A percentile compares a stretch with the other conserved stretches of the same genome.
Evolutionary conservation across 2,329 filamentous ascomycete genomes (phyloP).

Genomic region (Exophiala aquamarina): DNA sequence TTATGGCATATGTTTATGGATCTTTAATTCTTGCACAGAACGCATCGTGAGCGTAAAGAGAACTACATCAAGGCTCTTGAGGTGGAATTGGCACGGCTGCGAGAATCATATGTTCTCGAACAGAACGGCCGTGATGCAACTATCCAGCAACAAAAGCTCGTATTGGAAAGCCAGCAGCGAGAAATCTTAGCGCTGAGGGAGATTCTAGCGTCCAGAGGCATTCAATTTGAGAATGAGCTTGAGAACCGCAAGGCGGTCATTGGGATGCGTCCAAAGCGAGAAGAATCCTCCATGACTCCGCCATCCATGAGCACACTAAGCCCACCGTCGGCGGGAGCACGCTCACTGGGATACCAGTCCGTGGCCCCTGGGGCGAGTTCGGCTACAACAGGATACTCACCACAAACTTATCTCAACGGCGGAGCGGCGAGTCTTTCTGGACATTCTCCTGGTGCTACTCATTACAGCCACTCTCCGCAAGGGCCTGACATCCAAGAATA

Average conservation of each 20-base stretch:
- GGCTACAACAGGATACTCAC: conserved; percentile 20
- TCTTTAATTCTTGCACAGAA: conserved; percentile 54
- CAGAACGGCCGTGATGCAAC: conserved; percentile 31
- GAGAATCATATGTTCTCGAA: conserved; percentile 71
- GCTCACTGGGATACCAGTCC: conserved; percentile 10
- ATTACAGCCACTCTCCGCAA: conserved; percentile 26
- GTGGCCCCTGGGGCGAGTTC: conserved; percentile 9
- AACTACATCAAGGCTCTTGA: conserved; percentile 93
- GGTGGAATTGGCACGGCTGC: conserved; percentile 83
- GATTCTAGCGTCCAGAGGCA: conserved; percentile 59
- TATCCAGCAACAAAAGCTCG: conserved; percentile 67
- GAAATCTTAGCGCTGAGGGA: conserved; percentile 77
- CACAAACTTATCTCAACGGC: conserved; percentile 21
- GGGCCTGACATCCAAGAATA: conserved; percentile 25
- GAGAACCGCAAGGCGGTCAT: conserved; percentile 36
- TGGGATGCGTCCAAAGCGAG: conserved; percentile 22
- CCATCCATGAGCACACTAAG: conserved; percentile 16
- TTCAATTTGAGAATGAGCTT: conserved; percentile 54
- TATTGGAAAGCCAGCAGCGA: conserved; percentile 68
- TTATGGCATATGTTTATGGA: neutral
- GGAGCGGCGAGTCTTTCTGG: conserved; percentile 17
- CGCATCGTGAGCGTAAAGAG: conserved; percentile 94
- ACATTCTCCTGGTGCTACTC: conserved; percentile 26
- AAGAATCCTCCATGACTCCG: conserved; percentile 21
- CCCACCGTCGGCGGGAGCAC: conserved; percentile 30